Evolutionary conservation across 345 rosid species (phyloP).

Genomic region (Eucalyptus caleyi): DNA sequence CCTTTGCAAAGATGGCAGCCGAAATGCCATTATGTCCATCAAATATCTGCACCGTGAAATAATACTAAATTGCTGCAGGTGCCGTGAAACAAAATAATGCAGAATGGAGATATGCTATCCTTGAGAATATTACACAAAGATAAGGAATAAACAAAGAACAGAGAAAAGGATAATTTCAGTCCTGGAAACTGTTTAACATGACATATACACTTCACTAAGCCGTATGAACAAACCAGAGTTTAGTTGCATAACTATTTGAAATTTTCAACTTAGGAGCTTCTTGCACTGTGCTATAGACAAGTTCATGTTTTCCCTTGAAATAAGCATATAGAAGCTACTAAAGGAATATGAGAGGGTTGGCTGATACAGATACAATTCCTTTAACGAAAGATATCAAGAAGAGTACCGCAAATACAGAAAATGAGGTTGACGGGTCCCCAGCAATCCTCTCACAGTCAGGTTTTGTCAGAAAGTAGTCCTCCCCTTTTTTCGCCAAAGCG

Average conservation of each 20-base stretch:
- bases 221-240: background rate
- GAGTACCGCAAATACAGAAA: constrained; percentile 95
- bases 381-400: background rate
- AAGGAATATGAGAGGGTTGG: background rate
- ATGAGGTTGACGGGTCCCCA: constrained; percentile 65
- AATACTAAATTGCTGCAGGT: background rate
- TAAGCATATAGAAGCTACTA: background rate
- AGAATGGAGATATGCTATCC: background rate
- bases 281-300: background rate
- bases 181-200: background rate
- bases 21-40: constrained; percentile 98
- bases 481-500: constrained; percentile 95
- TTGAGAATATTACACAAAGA: background rate
- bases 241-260: background rate
- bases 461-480: constrained; percentile 84
- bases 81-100: background rate
- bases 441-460: constrained; percentile 71
- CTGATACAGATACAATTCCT: background rate
- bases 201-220: background rate
- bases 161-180: background rate
- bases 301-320: background rate
- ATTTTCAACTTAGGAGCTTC: background rate
- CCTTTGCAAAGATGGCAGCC: constrained; percentile 94
- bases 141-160: background rate
- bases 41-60: constrained; percentile 46